phyloP scores from a whole-genome alignment of 2,329 filamentous ascomycete species.

The Alternaria tenuissima region DNA sequence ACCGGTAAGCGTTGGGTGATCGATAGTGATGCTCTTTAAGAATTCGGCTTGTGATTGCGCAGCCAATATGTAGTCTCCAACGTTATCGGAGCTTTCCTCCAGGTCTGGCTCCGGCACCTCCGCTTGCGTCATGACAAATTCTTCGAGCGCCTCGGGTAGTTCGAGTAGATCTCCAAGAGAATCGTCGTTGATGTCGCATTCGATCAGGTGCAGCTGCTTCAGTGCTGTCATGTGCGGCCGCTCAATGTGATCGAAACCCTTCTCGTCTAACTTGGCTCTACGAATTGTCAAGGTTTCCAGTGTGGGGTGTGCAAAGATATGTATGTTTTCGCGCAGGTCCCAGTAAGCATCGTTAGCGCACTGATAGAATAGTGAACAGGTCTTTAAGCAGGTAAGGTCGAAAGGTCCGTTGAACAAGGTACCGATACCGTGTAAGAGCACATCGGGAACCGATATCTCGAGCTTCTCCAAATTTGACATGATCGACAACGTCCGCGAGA shows the following conservation, averaged over 20 bases:
- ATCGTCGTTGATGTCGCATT: conserved; percentile 47
- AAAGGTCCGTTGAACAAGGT: conserved; percentile 46
- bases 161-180: conserved; percentile 42
- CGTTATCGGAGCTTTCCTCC: conserved; percentile 44
- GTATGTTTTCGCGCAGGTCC: conserved; percentile 47
- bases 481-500: conserved; percentile 43
- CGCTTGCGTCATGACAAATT: conserved; percentile 44
- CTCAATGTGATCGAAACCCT: conserved; percentile 43
- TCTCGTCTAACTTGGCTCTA: conserved; percentile 42
- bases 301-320: conserved; percentile 45
- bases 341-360: conserved; percentile 43
- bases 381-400: conserved; percentile 43
- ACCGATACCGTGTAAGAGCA: conserved; percentile 41
- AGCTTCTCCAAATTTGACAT: conserved; percentile 46
- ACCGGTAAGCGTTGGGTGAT: conserved; percentile 37
- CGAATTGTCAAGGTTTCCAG: conserved; percentile 40
- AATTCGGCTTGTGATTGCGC: conserved; percentile 40
- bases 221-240: conserved; percentile 40
- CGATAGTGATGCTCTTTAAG: conserved; percentile 40
- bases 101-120: conserved; percentile 42
- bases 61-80: conserved; percentile 44
- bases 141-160: conserved; percentile 41
- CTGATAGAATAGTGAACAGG: conserved; percentile 44
- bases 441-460: conserved; percentile 43
- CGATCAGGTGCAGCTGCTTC: conserved; percentile 39